Evolutionary conservation across 345 rosid genomes (phyloP).

Genomic region (Carallia brachiata): DNA sequence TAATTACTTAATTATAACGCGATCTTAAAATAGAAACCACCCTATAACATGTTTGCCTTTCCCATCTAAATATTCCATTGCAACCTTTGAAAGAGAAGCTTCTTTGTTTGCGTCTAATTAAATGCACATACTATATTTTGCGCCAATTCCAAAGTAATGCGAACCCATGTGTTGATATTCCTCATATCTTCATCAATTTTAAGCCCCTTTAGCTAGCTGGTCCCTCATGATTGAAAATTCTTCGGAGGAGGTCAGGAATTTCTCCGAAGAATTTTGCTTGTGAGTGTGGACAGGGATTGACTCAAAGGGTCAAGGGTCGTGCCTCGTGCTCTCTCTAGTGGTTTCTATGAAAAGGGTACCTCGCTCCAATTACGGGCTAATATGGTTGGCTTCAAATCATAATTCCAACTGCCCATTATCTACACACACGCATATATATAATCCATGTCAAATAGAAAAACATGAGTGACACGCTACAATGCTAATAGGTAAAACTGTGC

Average conservation of each 20-base stretch:
- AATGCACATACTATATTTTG: neutral
- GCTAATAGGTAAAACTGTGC: no score
- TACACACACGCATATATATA: neutral
- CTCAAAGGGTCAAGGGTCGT: slow-evolving; percentile 12
- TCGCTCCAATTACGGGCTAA: slow-evolving; percentile 10
- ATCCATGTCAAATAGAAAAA: no score
- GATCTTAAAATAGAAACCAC: no score
- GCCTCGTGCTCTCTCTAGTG: slow-evolving; percentile 8
- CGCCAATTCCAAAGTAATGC: slow-evolving; percentile 12
- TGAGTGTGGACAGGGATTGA: slow-evolving; percentile 11
- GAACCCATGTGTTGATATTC: slow-evolving; percentile 20
- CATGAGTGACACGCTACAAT: no score
- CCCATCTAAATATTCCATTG: slow-evolving; percentile 10
- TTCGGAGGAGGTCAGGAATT: neutral
- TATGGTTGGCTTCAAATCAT: slow-evolving; percentile 32
- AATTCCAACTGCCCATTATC: slow-evolving; percentile 6
- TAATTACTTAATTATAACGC: no score
- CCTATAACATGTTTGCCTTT: no score
- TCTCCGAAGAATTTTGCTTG: neutral
- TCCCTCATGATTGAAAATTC: slow-evolving; percentile 30
- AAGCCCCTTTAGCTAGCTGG: slow-evolving; percentile 10
- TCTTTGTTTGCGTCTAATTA: slow-evolving; percentile 10
- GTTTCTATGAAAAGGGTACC: slow-evolving; percentile 13
- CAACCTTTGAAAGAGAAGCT: slow-evolving; percentile 14
- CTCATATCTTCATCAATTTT: neutral